phyloP scores from a whole-genome alignment of 2,329 filamentous ascomycete species.

The Talaromyces sp. region DNA sequence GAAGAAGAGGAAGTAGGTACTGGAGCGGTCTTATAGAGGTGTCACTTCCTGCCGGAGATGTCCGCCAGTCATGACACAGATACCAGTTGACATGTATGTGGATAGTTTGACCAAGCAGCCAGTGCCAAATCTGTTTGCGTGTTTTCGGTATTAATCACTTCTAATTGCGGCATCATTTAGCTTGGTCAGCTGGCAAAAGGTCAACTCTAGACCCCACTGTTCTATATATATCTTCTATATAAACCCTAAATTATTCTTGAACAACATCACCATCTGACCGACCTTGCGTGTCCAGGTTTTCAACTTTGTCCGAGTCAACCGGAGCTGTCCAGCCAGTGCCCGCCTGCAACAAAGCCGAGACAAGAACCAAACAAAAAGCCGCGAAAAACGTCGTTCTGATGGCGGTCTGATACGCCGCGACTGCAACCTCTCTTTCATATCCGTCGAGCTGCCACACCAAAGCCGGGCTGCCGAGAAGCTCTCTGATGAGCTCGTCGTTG shows the following conservation, averaged over 20 bases:
- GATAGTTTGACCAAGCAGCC: too few species aligned
- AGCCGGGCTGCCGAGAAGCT: conserved; percentile 55
- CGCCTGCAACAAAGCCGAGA: conserved; percentile 51
- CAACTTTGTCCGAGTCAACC: background rate
- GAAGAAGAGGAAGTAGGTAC: too few species aligned
- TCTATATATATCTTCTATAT: background rate
- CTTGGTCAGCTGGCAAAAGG: too few species aligned
- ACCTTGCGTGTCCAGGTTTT: background rate
- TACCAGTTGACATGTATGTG: too few species aligned
- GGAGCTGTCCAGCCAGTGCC: conserved; percentile 52
- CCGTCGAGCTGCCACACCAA: conserved; percentile 48
- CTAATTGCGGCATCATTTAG: too few species aligned
- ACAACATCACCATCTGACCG: background rate
- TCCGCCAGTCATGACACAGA: too few species aligned
- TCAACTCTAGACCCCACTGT: background rate
- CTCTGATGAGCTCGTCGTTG: conserved; percentile 46
- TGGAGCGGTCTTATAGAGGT: too few species aligned
- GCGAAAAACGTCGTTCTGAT: conserved; percentile 50
- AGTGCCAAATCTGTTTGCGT: too few species aligned
- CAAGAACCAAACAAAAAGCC: conserved; percentile 44
- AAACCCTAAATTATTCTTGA: background rate
- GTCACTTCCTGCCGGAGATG: too few species aligned
- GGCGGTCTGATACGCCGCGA: conserved; percentile 51
- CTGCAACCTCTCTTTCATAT: conserved; percentile 46
- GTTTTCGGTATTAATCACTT: too few species aligned